Conservation (phyloP, 257 asterid genomes). For the Solanum ahanhuiri region DNA sequence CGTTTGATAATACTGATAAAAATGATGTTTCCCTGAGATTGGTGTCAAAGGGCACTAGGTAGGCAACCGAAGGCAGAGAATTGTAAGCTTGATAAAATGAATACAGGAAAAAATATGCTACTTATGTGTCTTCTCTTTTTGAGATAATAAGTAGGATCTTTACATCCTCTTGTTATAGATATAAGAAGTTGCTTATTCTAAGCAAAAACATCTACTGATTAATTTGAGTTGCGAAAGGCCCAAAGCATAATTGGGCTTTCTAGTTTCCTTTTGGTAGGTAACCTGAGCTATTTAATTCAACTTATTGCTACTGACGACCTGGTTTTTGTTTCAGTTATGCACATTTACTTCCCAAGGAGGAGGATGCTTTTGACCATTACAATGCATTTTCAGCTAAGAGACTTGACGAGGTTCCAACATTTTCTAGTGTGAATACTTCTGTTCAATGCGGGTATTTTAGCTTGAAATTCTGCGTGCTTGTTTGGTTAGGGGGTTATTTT, state of each 20-base stretch:
- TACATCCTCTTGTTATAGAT: background rate
- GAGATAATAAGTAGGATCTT: background rate
- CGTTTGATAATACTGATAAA: background rate
- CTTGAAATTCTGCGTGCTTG: background rate
- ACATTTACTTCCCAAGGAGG: slow-evolving; percentile 94
- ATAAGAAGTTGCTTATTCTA: background rate
- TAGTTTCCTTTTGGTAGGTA: background rate
- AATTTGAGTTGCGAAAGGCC: background rate
- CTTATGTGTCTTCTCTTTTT: background rate
- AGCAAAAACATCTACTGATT: background rate
- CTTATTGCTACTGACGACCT: background rate
- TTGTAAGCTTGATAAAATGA: background rate
- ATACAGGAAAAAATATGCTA: background rate
- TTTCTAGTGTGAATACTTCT: background rate
- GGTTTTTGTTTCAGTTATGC: slow-evolving; percentile 55
- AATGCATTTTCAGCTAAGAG: slow-evolving; percentile 67
- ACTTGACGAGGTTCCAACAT: slow-evolving; percentile 33
- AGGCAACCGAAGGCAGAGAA: background rate
- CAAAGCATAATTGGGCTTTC: background rate
- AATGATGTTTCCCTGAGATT: background rate
- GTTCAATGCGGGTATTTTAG: background rate
- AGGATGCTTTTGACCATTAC: slow-evolving; percentile 86
- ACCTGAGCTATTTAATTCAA: background rate
- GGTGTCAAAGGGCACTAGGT: background rate
- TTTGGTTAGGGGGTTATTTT: background rate